These are phyloP conservation scores for Venturia nashicola DNA, from an alignment of 2,329 filamentous ascomycete genomes.

Conservation along the genomic window DNA sequence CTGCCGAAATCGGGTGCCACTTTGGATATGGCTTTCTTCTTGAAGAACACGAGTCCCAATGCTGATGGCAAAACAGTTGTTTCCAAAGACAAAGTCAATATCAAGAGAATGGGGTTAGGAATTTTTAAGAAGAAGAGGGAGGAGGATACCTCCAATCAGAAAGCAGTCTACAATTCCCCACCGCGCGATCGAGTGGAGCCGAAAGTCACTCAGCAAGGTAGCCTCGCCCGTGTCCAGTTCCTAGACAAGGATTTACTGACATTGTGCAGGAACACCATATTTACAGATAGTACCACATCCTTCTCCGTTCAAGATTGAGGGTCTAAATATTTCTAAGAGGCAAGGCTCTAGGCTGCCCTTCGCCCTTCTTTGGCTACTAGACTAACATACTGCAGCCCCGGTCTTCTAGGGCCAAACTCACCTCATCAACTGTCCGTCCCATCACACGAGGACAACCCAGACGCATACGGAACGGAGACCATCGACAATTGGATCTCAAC, in stretches of 20 bases:
- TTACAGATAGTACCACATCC: slow-evolving; percentile 13
- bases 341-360: not conserved
- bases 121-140: slow-evolving; percentile 9
- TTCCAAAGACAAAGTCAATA: not conserved
- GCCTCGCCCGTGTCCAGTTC: not conserved
- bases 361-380: not conserved
- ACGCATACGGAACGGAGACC: slow-evolving; percentile 12
- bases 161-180: not conserved
- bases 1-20: slow-evolving; percentile 12
- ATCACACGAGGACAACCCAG: slow-evolving; percentile 7
- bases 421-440: not conserved
- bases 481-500: slow-evolving; percentile 14
- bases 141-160: not conserved
- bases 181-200: not conserved
- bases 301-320: not conserved
- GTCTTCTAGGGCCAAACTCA: not conserved
- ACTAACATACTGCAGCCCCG: not conserved
- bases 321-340: not conserved
- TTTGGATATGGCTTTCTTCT: slow-evolving; percentile 25
- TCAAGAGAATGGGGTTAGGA: not conserved
- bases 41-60: slow-evolving; percentile 24
- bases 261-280: slow-evolving; percentile 13
- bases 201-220: slow-evolving; percentile 3
- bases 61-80: not conserved
- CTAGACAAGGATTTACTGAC: not conserved